Conservation (phyloP, 139 green algal genomes). For the Trebouxia sp. region DNA sequence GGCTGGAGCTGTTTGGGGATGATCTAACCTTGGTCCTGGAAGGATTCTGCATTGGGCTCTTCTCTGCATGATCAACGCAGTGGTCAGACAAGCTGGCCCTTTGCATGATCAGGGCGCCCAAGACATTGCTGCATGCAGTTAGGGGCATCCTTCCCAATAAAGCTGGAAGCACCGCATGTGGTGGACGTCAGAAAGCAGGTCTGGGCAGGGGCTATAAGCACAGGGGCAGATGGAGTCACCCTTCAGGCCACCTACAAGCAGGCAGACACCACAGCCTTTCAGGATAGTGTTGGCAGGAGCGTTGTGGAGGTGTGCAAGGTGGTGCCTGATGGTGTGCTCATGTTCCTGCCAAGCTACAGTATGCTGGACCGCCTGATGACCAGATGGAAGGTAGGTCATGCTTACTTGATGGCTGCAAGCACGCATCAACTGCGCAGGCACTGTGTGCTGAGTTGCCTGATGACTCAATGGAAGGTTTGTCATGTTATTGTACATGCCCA, state of each 20-base stretch:
- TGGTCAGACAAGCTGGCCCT: background rate
- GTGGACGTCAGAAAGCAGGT: slow-evolving; percentile 86
- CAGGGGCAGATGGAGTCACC: slow-evolving; percentile 41
- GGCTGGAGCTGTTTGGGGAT: too few species aligned
- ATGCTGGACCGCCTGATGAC: slow-evolving; percentile 76
- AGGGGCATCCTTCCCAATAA: slow-evolving; percentile 65
- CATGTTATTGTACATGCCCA: too few species aligned
- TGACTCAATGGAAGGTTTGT: too few species aligned
- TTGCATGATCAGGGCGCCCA: background rate
- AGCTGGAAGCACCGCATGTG: slow-evolving; percentile 87
- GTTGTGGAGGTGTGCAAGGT: slow-evolving; percentile 53
- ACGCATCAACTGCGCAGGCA: too few species aligned
- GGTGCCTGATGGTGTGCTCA: slow-evolving; percentile 89
- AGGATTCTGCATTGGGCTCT: too few species aligned
- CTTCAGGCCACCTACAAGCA: slow-evolving; percentile 61
- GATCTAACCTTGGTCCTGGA: too few species aligned
- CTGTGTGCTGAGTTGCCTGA: too few species aligned
- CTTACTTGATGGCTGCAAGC: too few species aligned
- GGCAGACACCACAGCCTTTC: slow-evolving; percentile 44
- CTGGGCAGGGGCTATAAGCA: slow-evolving; percentile 45
- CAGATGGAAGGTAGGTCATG: slow-evolving; percentile 86
- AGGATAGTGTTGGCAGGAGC: slow-evolving; percentile 35
- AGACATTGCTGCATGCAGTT: slow-evolving; percentile 41
- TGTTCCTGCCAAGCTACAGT: slow-evolving; percentile 91
- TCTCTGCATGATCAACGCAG: background rate